A percentile compares a stretch with the other conserved stretches of the same genome.
These are phyloP conservation scores for Elongisporangium prolatum DNA, from an alignment of 352 stramenopile species.

Conservation along the genomic window DNA sequence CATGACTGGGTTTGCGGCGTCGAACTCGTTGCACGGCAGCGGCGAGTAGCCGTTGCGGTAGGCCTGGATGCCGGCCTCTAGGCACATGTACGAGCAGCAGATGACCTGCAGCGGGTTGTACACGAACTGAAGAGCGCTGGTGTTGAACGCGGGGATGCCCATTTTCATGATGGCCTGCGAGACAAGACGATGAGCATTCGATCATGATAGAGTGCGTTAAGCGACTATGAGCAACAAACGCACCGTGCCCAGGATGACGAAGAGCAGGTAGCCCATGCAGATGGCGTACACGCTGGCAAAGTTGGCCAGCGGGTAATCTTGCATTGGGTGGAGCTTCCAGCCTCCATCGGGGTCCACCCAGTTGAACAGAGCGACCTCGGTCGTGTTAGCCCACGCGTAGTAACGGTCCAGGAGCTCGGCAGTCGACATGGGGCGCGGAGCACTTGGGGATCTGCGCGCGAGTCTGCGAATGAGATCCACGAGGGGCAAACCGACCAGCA, in stretches of 20 bases:
- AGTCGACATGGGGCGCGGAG: not conserved
- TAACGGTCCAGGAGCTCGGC: slow-evolving; percentile 34
- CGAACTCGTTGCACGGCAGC: slow-evolving; percentile 85
- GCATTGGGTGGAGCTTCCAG: slow-evolving; percentile 65
- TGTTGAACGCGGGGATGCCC: slow-evolving; percentile 48
- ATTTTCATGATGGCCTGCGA: slow-evolving; percentile 42
- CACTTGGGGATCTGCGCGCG: not conserved
- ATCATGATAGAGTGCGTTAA: not conserved
- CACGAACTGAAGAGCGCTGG: slow-evolving; percentile 83
- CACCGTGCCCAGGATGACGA: slow-evolving; percentile 63
- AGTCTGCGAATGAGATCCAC: not conserved
- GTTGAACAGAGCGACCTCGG: slow-evolving; percentile 40
- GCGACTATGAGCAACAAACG: not conserved
- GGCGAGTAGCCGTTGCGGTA: slow-evolving; percentile 86
- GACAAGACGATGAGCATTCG: slow-evolving; percentile 3
- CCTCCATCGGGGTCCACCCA: slow-evolving; percentile 49
- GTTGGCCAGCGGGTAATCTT: slow-evolving; percentile 55
- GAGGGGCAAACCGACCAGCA: not conserved
- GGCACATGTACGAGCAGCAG: slow-evolving; percentile 92
- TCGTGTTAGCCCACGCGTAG: slow-evolving; percentile 49
- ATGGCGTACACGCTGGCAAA: slow-evolving; percentile 55
- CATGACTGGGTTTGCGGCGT: slow-evolving; percentile 79
- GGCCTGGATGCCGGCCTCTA: slow-evolving; percentile 85
- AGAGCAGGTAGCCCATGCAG: slow-evolving; percentile 58
- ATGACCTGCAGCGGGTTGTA: slow-evolving; percentile 95